Base-by-base conservation (phyloP, 2,329 filamentous ascomycete genomes). In the Fusarium gaditjirri region DNA sequence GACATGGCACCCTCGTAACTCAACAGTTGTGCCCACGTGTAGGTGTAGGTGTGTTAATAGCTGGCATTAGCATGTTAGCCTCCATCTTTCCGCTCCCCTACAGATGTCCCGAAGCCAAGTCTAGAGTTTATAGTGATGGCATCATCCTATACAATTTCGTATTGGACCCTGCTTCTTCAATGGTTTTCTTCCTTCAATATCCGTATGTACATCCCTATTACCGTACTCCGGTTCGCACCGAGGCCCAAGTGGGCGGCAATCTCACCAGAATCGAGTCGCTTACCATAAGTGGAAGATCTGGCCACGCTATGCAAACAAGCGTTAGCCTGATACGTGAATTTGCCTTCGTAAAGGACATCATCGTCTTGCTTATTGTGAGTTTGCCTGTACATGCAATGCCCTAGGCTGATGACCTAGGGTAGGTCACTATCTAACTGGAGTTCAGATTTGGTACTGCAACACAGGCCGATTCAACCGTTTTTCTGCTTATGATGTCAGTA, bases 71-170 rank as follows among this genome's bases (percentile, higher is more conserved):
- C 39, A 46, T 23, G 41, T 61, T 68, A 64, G 59, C 57, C 66
- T 76, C 73, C 71, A 67, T 76, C 59, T 71, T 73, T 66, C 73
- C 71, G 65, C 50, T 64, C 16, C 39, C 41, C 38, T 49, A 49
- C 33, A 67, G 50, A 58, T 39, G 64, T 44, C 38, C 53, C 55
- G 50, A 73, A 68, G 55, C 58, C 58, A 70, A 54, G 31, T 33
- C 43, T n/a, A 42, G 35, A 59, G 52, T 54, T 63, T 50, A 44
- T 44, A 27, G 43, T 23, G 25, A 52, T 27, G 31, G 16, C 50
- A 59, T 49, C 31, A 41, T 50, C 41, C n/a, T 39, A 21, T n/a
- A 54, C 33, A 38, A 27, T 38, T 42, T 29, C 44, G 29, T 31
- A 41, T n/a, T 59, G 49, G 42, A 65, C 47, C 41, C 39, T 56